Evolutionary conservation across 140 eudicot species (phyloP), one percentile per base, ranked within the genome.

Genomic region (Anethum foeniculum): DNA sequence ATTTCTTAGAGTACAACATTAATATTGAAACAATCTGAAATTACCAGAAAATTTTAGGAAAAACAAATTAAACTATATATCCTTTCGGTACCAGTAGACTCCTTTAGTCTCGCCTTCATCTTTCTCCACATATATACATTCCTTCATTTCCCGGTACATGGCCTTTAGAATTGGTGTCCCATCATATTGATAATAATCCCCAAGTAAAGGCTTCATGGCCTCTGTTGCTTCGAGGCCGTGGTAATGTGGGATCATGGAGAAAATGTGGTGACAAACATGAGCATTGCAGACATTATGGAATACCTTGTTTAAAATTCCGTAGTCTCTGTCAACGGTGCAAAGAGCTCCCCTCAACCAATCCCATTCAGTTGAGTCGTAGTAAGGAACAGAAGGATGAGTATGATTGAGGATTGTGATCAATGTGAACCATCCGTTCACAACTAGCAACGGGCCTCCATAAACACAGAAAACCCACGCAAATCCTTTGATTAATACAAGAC

Each of bases 261-360:
- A 62, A 25, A 62, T 62, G 32, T 62, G 69, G 69, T 62, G 69
- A 62, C 69, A 62, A 25, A 62, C 69, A 62, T 62, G 69, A 62
- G 69, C 69, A 62, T 62, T 62, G 36, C 69, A 62, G 36, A 62
- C 69, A 25, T 62, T 62, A 3, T 62, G 69, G 69, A 62, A 62
- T 25, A 62, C 69, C 69, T 62, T 62, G 36, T 62, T 62, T 11
- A 62, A 11, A 60, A 60, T 60, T 60, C 69, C 69, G 25, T 60
- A 60, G 11, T 60, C 69, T 25, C 69, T 60, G 34, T 60, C 69
- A 2, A 60, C 69, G 6, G 69, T 60, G 69, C 69, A 60, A 25
- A 60, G 69, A 60, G 69, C 34, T 60, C 69, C 69, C 69, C 69
- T 60, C 69, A 60, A 60, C 69, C 69, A 60, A 60, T 60, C 69